A percentile compares a stretch with the other conserved stretches of the same genome.
Evolutionary conservation across 345 rosid genomes (phyloP).

Genomic region (Isatis tinctoria): DNA sequence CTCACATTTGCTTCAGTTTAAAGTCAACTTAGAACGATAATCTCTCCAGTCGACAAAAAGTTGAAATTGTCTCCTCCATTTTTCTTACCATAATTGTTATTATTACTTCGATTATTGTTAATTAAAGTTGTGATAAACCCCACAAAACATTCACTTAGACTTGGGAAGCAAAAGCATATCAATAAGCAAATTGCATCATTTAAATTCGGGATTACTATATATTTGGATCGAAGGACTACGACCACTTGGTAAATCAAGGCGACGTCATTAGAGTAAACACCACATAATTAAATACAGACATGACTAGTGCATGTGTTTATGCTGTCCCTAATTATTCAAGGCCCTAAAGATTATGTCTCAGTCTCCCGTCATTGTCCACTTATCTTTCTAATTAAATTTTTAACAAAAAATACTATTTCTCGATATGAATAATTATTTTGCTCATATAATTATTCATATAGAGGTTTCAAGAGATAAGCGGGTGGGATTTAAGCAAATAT

Average conservation of each 20-base stretch:
- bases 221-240: not conserved
- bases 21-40: constrained; percentile 17
- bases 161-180: not conserved
- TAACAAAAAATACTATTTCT: not conserved
- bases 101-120: not conserved
- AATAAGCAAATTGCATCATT: not conserved
- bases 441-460: not conserved
- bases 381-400: constrained; percentile 19
- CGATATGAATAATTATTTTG: constrained; percentile 13
- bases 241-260: constrained; percentile 14
- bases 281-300: constrained; percentile 26
- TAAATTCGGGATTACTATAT: not conserved
- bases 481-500: constrained; percentile 13
- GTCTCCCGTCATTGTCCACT: constrained; percentile 30
- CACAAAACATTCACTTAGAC: not conserved
- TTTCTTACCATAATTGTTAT: constrained; percentile 8
- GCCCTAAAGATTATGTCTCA: constrained; percentile 27
- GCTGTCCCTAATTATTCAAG: constrained; percentile 31
- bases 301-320: constrained; percentile 35
- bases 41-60: constrained; percentile 16
- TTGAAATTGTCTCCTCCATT: not conserved
- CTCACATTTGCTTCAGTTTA: constrained; percentile 1
- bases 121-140: not conserved
- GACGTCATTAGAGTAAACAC: constrained; percentile 27
- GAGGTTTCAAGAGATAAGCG: constrained; percentile 10